Conservation (phyloP, 495 filamentous ascomycete genomes). For the Niebla homalea region DNA sequence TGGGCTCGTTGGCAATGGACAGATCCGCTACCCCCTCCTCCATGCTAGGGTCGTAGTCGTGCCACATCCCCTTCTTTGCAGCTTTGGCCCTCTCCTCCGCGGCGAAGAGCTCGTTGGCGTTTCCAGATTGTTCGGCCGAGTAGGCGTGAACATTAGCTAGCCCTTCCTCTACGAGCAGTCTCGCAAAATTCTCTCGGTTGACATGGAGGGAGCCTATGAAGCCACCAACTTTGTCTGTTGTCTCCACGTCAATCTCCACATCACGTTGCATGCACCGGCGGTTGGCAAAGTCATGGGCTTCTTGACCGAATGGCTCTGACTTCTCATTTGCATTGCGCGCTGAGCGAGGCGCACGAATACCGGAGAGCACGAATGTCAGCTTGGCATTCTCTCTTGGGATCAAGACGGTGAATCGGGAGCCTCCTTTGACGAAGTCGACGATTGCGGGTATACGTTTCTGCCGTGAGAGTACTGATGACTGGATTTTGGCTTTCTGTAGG, state of each 20-base stretch:
- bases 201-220: conserved; percentile 94
- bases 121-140: conserved; percentile 89
- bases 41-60: conserved; percentile 80
- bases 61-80: conserved; percentile 75
- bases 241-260: conserved; percentile 90
- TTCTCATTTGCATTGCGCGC: conserved; percentile 68
- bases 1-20: conserved; percentile 21
- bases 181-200: conserved; percentile 93
- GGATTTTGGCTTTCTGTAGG: conserved; percentile 87
- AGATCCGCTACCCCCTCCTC: conserved; percentile 43
- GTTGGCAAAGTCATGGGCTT: conserved; percentile 83
- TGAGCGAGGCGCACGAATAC: conserved; percentile 83
- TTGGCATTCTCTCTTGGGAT: conserved; percentile 89
- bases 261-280: conserved; percentile 84
- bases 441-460: conserved; percentile 88
- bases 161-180: conserved; percentile 85
- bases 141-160: conserved; percentile 82
- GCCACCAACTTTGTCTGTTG: conserved; percentile 88
- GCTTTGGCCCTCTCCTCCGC: conserved; percentile 84
- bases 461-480: conserved; percentile 69
- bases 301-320: conserved; percentile 86
- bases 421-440: conserved; percentile 95
- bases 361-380: conserved; percentile 86
- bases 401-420: conserved; percentile 83
- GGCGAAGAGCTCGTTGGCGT: conserved; percentile 71